These are phyloP conservation scores for Voacanga thouarsii DNA, from an alignment of 257 asterid species.

Conservation along the genomic window DNA sequence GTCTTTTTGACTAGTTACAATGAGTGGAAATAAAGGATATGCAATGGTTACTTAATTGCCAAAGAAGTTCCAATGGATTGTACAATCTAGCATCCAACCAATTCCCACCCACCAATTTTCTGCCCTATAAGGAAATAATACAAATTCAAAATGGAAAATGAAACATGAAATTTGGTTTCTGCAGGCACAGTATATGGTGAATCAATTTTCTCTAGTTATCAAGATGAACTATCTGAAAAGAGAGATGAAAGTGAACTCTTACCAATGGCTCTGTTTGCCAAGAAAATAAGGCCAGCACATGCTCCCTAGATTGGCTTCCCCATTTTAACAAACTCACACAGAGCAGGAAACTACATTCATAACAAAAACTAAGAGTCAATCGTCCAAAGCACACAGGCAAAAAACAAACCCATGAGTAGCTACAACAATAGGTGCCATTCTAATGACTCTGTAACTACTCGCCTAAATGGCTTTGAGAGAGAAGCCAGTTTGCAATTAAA, in stretches of 20 bases:
- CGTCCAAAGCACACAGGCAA: neutral
- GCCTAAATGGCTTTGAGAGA: neutral
- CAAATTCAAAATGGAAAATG: conserved; percentile 11
- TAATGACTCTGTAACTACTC: neutral
- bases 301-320: conserved; percentile 99
- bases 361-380: conserved; percentile 16
- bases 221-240: neutral
- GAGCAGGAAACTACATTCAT: conserved; percentile 81
- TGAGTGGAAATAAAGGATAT: neutral
- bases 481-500: neutral
- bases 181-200: neutral
- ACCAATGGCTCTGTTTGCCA: conserved; percentile 92
- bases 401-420: neutral
- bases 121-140: conserved; percentile 48
- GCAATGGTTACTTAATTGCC: conserved; percentile 70
- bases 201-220: neutral
- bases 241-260: conserved; percentile 10
- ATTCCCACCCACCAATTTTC: conserved; percentile 91
- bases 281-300: conserved; percentile 94
- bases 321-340: conserved; percentile 80
- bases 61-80: conserved; percentile 82
- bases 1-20: neutral
- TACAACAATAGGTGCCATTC: neutral
- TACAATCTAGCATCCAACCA: conserved; percentile 93
- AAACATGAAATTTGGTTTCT: neutral